These are phyloP conservation scores for Rhodamnia argentea DNA, from an alignment of 345 rosid species.

Conservation along the genomic window DNA sequence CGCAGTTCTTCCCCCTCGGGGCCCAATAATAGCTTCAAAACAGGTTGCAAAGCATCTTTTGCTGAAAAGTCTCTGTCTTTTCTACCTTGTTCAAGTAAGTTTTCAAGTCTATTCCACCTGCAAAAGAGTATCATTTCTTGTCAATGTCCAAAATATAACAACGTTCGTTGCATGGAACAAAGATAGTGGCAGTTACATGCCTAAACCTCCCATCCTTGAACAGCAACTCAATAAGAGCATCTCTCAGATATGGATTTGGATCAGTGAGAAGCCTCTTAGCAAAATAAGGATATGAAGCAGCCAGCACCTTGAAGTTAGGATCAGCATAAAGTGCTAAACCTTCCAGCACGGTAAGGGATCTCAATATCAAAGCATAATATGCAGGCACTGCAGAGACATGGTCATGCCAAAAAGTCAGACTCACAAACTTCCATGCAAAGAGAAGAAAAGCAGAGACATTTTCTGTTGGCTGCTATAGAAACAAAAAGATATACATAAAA, in stretches of 20 bases:
- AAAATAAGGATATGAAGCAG: conserved; percentile 98
- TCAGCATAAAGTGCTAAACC: conserved; percentile 94
- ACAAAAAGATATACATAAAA: background rate
- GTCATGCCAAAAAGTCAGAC: conserved; percentile 6
- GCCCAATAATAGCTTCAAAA: conserved; percentile 67
- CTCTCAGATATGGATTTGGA: conserved; percentile 94
- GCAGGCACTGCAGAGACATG: conserved; percentile 66
- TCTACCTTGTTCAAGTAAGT: conserved; percentile 83
- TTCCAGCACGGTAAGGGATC: conserved; percentile 96
- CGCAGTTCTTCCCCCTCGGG: conserved; percentile 81
- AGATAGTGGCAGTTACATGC: conserved; percentile 20
- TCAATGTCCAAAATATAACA: background rate
- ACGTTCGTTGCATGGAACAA: background rate
- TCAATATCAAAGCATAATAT: conserved; percentile 86
- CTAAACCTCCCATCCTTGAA: conserved; percentile 92
- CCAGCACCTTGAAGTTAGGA: conserved; percentile 93
- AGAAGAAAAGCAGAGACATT: background rate
- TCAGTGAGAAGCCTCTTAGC: conserved; percentile 99
- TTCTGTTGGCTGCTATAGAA: background rate
- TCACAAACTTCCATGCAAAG: background rate
- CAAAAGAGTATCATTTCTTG: conserved; percentile 6
- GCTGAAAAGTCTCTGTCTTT: conserved; percentile 91
- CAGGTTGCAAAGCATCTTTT: conserved; percentile 95
- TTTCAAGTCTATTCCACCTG: conserved; percentile 98
- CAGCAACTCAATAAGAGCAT: conserved; percentile 93